These are phyloP conservation scores for Kluyveromyces siamensis DNA, from an alignment of 805 yeast genomes.

Conservation along the genomic window DNA sequence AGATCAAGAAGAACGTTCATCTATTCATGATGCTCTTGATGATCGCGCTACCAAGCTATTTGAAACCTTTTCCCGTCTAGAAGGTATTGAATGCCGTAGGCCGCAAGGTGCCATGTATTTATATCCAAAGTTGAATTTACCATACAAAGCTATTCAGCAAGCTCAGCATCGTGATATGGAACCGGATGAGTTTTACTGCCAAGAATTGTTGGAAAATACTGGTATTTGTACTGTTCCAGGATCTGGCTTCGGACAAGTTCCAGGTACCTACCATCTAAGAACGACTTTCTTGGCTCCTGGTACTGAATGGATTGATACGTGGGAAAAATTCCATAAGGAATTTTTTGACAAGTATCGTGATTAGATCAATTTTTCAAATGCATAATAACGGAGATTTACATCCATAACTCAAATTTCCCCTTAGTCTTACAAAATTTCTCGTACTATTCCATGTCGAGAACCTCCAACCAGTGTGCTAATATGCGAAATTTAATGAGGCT, in stretches of 20 bases:
- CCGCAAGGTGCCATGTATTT: constrained; percentile 98
- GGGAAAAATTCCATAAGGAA: constrained; percentile 69
- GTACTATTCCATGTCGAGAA: background rate
- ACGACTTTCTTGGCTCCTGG: constrained; percentile 98
- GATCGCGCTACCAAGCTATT: constrained; percentile 57
- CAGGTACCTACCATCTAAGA: constrained; percentile 85
- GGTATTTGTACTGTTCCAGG: constrained; percentile 99
- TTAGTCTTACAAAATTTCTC: background rate
- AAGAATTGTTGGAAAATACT: constrained; percentile 70
- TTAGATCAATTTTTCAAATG: constrained; percentile 3
- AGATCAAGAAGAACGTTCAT: constrained; percentile 52
- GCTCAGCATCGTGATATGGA: constrained; percentile 49
- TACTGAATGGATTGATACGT: constrained; percentile 69
- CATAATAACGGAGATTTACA: background rate
- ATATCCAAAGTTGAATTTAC: constrained; percentile 70
- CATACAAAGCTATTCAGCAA: constrained; percentile 49
- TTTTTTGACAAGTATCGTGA: constrained; percentile 53
- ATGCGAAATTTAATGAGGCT: background rate
- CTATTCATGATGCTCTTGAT: constrained; percentile 54
- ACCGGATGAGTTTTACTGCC: constrained; percentile 86
- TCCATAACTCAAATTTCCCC: too few species aligned
- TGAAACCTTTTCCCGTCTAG: constrained; percentile 65
- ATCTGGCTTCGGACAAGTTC: constrained; percentile 89
- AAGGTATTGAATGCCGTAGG: constrained; percentile 74
- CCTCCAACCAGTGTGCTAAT: background rate